Percentiles rank a stretch among this genome's conserved stretches.
Evolutionary conservation across 495 filamentous ascomycete genomes (phyloP).

Genomic region (Penicillium daleae): DNA sequence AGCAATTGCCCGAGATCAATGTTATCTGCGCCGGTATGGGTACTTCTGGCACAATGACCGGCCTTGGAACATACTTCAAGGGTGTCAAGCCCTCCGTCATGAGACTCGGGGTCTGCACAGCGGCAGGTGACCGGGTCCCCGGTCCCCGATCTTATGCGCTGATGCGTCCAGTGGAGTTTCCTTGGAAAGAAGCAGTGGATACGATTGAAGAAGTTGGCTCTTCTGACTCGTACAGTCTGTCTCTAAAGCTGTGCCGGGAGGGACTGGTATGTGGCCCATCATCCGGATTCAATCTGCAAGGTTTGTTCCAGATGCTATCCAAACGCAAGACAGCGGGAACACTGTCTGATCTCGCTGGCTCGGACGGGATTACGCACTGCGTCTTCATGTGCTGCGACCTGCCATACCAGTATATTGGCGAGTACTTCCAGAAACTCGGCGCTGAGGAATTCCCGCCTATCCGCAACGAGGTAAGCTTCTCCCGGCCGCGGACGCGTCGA

Average conservation of each 20-base stretch:
- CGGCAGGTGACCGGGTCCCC: slow-evolving; percentile 58
- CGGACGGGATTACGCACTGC: slow-evolving; percentile 52
- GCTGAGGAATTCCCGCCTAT: slow-evolving; percentile 57
- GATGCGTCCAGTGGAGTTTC: slow-evolving; percentile 57
- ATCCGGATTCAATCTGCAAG: slow-evolving; percentile 60
- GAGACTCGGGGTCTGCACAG: slow-evolving; percentile 58
- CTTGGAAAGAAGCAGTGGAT: slow-evolving; percentile 60
- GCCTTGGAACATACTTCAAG: slow-evolving; percentile 58
- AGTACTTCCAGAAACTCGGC: slow-evolving; percentile 61
- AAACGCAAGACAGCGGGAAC: slow-evolving; percentile 50
- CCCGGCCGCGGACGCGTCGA: neutral
- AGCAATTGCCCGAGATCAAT: slow-evolving; percentile 60
- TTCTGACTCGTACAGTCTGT: slow-evolving; percentile 55
- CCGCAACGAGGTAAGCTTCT: slow-evolving; percentile 53
- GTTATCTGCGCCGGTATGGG: slow-evolving; percentile 63
- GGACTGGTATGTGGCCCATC: slow-evolving; percentile 64
- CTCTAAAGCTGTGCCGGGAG: slow-evolving; percentile 57
- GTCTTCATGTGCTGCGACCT: slow-evolving; percentile 66
- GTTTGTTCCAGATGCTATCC: slow-evolving; percentile 55
- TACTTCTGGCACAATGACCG: slow-evolving; percentile 58
- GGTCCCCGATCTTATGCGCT: slow-evolving; percentile 58
- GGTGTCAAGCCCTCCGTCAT: slow-evolving; percentile 54
- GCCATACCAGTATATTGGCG: slow-evolving; percentile 64
- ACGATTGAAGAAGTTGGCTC: slow-evolving; percentile 58
- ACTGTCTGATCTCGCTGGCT: slow-evolving; percentile 47